These are phyloP conservation scores for Cetraspora pellucida DNA, from an alignment of 192 early-diverging fungal species.

Conservation along the genomic window DNA sequence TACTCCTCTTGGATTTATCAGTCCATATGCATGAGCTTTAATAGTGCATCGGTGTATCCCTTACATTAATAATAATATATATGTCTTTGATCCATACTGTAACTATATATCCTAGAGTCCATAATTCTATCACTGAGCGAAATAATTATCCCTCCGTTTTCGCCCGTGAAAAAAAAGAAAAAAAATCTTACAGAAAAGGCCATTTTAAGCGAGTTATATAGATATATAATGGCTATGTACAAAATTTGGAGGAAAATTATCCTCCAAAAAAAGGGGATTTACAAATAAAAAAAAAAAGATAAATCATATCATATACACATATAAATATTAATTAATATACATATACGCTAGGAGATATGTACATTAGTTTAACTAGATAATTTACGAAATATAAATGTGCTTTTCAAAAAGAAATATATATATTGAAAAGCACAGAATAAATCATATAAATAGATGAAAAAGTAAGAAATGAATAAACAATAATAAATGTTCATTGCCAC, in stretches of 20 bases:
- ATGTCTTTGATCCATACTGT: not conserved
- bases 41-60: not conserved
- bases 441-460: not conserved
- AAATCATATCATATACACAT: constrained; percentile 9
- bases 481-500: not conserved
- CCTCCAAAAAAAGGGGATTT: constrained; percentile 10
- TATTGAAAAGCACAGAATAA: not conserved
- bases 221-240: constrained; percentile 15
- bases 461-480: not conserved
- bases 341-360: constrained; percentile 10
- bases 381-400: not conserved
- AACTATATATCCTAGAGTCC: constrained; percentile 3
- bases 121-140: constrained; percentile 9
- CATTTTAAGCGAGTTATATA: constrained; percentile 1
- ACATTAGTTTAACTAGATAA: not conserved
- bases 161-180: constrained; percentile 9
- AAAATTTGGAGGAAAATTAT: not conserved
- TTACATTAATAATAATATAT: not conserved
- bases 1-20: not conserved
- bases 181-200: constrained; percentile 15
- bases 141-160: not conserved
- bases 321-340: not conserved
- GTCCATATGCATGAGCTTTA: too few species aligned
- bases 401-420: too few species aligned
- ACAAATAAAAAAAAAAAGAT: constrained; percentile 8